Evolutionary conservation across 208 protist species (phyloP), one percentile per base, ranked within the genome.

Genomic region (Leishmania tarentolae): DNA sequence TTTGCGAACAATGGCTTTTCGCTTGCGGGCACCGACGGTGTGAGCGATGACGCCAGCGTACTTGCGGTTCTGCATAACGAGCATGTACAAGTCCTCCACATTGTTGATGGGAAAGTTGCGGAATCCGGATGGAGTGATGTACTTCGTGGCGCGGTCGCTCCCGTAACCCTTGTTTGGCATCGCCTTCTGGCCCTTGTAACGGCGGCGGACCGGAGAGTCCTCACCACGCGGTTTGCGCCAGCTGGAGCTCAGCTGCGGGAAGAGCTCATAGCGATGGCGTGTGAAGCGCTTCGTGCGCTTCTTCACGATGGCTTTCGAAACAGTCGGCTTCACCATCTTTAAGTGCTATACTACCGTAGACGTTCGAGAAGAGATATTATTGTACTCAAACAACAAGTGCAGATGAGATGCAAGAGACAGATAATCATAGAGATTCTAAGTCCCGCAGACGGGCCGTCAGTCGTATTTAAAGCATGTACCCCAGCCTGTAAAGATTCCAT

Each of bases 1-100:
- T 81, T 99, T 97, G 91, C 99, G 93, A 68, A 99, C 90, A 86
- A 99, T 99, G 57, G 96, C 95, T 91, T 99, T 99, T 87, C 99
- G 97, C 53, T 50, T 76, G 75, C 93, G 89, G 71, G 98, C 97
- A 57, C 98, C 98, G 44, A 99, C 97, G 79, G 93, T 98, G 93
- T 97, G 88, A 47, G 93, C 91, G 87, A 99, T 99, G 82, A 99
- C 98, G 66, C 99, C 99, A 74, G 98, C 97, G 92, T 99, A 99
- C 92, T 98, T 99, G 83, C 98, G 97, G 98, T 99, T 99, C 89
- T 99, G 99, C 99, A 99, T 99, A 50, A 99, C 92, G 40, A 99
- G 98, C 90, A 99, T 95, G 90, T 99, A 99, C 61, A 99, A 93
- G 82, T 99, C 99, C 87, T 98, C 82, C 75, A 98, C 93, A 79